These are phyloP conservation scores for Calocera viscosa DNA, from an alignment of 768 basidiomycete species.

Conservation along the genomic window DNA sequence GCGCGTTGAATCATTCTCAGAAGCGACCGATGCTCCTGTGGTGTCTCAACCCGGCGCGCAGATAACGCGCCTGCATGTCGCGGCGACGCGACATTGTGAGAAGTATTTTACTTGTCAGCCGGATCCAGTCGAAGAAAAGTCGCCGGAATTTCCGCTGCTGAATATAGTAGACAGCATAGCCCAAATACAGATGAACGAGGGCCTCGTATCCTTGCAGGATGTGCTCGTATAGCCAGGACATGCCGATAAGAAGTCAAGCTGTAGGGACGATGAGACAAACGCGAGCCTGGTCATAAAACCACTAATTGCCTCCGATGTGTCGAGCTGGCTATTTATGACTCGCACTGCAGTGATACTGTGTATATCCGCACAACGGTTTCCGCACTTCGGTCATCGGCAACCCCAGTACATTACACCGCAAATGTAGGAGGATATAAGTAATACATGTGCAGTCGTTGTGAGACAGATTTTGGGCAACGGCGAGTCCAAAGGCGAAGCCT, in stretches of 20 bases:
- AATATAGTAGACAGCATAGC: not conserved
- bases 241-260: not conserved
- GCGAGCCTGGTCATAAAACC: not conserved
- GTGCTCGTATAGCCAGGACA: conserved; percentile 4
- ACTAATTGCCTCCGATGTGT: not conserved
- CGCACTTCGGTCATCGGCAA: not conserved
- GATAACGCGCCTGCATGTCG: not conserved
- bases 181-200: not conserved
- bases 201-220: not conserved
- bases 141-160: conserved; percentile 2
- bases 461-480: not conserved
- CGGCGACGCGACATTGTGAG: not conserved
- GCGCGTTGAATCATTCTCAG: not conserved
- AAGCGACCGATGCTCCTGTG: not conserved
- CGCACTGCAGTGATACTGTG: no score
- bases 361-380: no score
- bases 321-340: no score
- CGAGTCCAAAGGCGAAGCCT: not conserved
- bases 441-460: not conserved
- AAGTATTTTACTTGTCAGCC: not conserved
- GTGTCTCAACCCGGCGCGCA: conserved; percentile 1
- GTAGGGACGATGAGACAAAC: not conserved
- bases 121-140: not conserved
- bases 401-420: conserved; percentile 5
- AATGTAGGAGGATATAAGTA: conserved; percentile 3